These are phyloP conservation scores for Melampsora americana DNA, from an alignment of 1,284 basidiomycete species.

Conservation along the genomic window DNA sequence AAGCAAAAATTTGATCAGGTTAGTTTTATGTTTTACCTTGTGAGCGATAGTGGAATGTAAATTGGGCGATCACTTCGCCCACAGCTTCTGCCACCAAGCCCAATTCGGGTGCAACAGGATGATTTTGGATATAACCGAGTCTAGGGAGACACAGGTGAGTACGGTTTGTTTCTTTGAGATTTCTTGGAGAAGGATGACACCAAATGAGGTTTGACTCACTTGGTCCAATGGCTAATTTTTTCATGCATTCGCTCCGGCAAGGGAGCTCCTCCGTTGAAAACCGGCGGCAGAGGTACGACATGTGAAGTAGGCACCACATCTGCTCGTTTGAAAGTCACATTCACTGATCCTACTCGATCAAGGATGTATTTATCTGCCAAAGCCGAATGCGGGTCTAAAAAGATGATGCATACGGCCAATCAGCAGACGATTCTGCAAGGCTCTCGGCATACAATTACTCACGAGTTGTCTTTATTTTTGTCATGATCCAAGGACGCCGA, in stretches of 20 bases:
- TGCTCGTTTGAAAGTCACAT: conserved; percentile 27
- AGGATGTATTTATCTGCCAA: conserved; percentile 40
- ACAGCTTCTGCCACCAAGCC: conserved; percentile 35
- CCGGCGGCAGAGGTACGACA: conserved; percentile 32
- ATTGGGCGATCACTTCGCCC: conserved; percentile 26
- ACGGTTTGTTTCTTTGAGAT: neutral
- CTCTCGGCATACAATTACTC: neutral
- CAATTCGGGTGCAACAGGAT: conserved; percentile 24
- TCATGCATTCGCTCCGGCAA: conserved; percentile 38
- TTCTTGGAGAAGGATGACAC: neutral
- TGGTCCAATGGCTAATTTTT: conserved; percentile 42
- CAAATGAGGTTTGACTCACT: neutral
- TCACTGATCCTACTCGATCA: conserved; percentile 37
- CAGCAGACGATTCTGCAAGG: neutral
- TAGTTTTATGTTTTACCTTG: conserved; percentile 9
- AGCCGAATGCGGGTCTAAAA: conserved; percentile 41
- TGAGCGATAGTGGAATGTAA: conserved; percentile 42
- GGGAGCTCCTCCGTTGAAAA: conserved; percentile 36
- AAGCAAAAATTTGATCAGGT: neutral
- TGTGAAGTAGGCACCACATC: conserved; percentile 37
- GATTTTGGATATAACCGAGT: conserved; percentile 40
- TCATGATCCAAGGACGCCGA: conserved; percentile 42
- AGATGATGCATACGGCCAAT: neutral
- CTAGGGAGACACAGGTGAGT: neutral
- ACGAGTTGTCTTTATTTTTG: conserved; percentile 39